Percentiles rank a stretch among this genome's conserved stretches.
These are phyloP conservation scores for Huntiella abstrusa DNA, from an alignment of 2,329 filamentous ascomycete species.

Conservation along the genomic window DNA sequence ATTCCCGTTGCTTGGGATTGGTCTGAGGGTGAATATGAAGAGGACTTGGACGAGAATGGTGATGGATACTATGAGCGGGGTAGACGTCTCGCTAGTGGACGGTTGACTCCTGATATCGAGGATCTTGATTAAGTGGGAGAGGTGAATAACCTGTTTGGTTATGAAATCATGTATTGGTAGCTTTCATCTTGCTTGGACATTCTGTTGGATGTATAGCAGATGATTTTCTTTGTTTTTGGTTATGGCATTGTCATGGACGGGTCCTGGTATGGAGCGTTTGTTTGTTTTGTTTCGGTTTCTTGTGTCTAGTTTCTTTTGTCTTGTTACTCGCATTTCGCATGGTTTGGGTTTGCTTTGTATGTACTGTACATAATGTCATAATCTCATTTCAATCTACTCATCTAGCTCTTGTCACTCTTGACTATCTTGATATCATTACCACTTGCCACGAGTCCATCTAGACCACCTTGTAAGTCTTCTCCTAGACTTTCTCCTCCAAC, in stretches of 20 bases:
- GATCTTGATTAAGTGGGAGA: conserved; percentile 7
- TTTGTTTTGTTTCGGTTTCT: neutral
- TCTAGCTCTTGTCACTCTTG: neutral
- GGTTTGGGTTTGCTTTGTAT: neutral
- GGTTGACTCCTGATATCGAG: conserved; percentile 6
- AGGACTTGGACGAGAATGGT: conserved; percentile 8
- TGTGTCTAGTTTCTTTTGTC: neutral
- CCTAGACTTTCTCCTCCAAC: conserved; percentile 5
- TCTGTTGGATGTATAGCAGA: too few relatives aligned
- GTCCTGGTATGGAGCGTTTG: neutral
- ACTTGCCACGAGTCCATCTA: conserved; percentile 2
- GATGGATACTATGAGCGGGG: conserved; percentile 10
- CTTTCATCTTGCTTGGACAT: neutral
- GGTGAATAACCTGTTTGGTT: neutral
- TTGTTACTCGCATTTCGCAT: neutral
- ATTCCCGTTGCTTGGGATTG: conserved; percentile 44
- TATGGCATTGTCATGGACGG: neutral
- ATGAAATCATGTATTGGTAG: neutral
- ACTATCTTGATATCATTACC: conserved; percentile 1
- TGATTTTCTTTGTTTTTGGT: too few relatives aligned
- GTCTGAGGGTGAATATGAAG: conserved; percentile 19
- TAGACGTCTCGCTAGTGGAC: conserved; percentile 8
- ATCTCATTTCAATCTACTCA: neutral
- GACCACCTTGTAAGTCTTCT: conserved; percentile 7
- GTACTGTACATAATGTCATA: neutral